Conservation (phyloP, 331 rosid genomes). For the Spiraea crenata region DNA sequence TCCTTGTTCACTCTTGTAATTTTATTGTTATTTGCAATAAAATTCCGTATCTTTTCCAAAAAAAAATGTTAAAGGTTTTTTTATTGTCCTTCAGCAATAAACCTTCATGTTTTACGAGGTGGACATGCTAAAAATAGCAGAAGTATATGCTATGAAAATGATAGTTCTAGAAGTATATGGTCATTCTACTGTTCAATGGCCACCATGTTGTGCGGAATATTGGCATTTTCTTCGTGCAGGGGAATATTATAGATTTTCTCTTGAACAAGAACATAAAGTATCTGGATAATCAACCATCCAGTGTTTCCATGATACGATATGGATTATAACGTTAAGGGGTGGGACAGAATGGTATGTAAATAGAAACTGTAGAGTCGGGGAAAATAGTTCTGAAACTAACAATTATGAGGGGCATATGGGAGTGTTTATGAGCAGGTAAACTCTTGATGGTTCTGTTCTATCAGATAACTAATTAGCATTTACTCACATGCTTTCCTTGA, state of each 20-base stretch:
- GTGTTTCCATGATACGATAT: background rate
- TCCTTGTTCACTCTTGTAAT: no score
- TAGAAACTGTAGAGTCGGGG: background rate
- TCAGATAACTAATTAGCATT: constrained; percentile 9
- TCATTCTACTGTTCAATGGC: background rate
- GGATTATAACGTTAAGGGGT: background rate
- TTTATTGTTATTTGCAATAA: no score
- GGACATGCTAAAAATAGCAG: background rate
- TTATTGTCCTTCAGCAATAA: background rate
- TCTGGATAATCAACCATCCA: constrained; percentile 5
- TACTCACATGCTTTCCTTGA: constrained; percentile 9
- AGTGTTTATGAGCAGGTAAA: constrained; percentile 20
- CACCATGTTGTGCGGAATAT: background rate
- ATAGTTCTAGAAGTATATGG: background rate
- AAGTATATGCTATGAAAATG: background rate
- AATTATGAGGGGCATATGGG: background rate
- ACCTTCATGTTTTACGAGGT: background rate
- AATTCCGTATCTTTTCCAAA: no score
- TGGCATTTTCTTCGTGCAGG: background rate
- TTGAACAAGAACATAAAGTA: background rate
- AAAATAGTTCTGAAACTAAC: constrained; percentile 7
- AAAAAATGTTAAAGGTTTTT: background rate
- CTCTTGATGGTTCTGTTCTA: constrained; percentile 20
- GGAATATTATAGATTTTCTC: background rate
- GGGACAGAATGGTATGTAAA: background rate